phyloP scores from a whole-genome alignment of 73 alveolate species.

The Durusdinium trenchii region DNA sequence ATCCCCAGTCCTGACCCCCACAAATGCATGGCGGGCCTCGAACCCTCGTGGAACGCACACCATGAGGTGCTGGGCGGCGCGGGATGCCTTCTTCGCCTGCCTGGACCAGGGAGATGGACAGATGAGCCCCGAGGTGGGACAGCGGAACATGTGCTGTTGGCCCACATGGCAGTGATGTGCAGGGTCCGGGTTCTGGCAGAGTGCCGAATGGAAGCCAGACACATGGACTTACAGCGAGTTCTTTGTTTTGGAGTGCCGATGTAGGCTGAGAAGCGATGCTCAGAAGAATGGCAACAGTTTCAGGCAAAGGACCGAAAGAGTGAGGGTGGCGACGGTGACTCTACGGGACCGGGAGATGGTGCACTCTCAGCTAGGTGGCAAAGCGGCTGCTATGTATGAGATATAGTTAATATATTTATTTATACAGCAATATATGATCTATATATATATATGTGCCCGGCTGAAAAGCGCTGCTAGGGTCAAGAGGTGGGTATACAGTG shows the following conservation, averaged over 20 bases:
- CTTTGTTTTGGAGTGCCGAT: not conserved
- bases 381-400: no score
- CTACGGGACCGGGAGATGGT: no score
- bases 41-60: not conserved
- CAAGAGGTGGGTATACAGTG: no score
- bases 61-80: constrained; percentile 95
- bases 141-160: not conserved
- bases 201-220: not conserved
- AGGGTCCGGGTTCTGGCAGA: no score
- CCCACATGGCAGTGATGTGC: not conserved
- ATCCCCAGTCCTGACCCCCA: not conserved
- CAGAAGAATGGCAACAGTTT: constrained; percentile 68
- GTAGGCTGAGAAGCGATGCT: constrained; percentile 80
- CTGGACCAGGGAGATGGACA: constrained; percentile 84
- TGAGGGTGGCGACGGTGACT: no score
- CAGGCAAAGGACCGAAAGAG: not conserved
- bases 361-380: no score
- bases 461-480: no score
- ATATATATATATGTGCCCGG: no score
- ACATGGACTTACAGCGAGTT: not conserved
- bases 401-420: no score
- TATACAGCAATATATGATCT: no score
- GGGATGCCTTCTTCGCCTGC: constrained; percentile 87
- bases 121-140: constrained; percentile 69
- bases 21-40: not conserved